Percentiles rank a stretch among this genome's conserved stretches.
These are phyloP conservation scores for Oxyria digyna DNA, from an alignment of 148 eudicot species.

Conservation along the genomic window DNA sequence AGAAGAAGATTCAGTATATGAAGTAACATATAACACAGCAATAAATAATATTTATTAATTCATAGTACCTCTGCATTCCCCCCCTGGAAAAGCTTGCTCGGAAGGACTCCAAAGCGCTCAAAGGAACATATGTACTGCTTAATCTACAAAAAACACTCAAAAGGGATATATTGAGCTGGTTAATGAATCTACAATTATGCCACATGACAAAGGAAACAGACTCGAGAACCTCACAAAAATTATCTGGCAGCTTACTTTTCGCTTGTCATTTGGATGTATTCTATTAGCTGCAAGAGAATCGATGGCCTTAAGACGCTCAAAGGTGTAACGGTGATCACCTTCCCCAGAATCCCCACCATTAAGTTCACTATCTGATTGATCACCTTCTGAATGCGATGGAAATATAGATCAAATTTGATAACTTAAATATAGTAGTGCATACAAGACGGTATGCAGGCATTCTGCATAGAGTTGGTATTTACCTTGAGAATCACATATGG, in stretches of 20 bases:
- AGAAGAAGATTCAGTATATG: not conserved
- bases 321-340: slow-evolving; percentile 25
- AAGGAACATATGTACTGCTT: slow-evolving; percentile 55
- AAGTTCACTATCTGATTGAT: slow-evolving; percentile 22
- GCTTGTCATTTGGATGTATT: slow-evolving; percentile 82
- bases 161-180: not conserved
- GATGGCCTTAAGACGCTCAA: slow-evolving; percentile 45
- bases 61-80: slow-evolving; percentile 50
- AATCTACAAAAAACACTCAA: slow-evolving; percentile 43
- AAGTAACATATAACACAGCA: not conserved
- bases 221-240: not conserved
- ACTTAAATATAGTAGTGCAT: not conserved
- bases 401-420: not conserved
- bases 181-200: not conserved
- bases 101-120: slow-evolving; percentile 49
- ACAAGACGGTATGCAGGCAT: not conserved
- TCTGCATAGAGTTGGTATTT: slow-evolving; percentile 6
- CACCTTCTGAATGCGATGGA: slow-evolving; percentile 13
- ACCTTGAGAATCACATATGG: slow-evolving; percentile 39
- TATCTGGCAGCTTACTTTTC: slow-evolving; percentile 44
- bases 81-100: slow-evolving; percentile 67
- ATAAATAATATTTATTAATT: not conserved
- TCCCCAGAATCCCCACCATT: slow-evolving; percentile 10
- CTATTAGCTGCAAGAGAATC: slow-evolving; percentile 92
- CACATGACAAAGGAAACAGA: not conserved